phyloP scores from a whole-genome alignment of 441 rosid species.

The Sinapis alba region DNA sequence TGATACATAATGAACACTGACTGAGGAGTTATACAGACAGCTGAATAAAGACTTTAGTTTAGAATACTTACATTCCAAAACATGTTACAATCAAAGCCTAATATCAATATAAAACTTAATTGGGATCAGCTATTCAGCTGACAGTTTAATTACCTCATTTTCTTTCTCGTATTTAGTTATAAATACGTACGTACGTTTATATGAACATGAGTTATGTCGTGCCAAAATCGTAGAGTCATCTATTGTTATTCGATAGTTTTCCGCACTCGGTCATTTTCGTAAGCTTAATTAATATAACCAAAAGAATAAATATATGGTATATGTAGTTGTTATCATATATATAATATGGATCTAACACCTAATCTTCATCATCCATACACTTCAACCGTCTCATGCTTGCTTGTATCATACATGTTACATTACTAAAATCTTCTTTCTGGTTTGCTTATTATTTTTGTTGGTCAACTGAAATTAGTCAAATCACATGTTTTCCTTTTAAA shows the following conservation, averaged over 20 bases:
- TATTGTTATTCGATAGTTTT: slow-evolving; percentile 1
- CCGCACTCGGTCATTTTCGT: not conserved
- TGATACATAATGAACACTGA: not conserved
- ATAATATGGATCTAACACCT: not conserved
- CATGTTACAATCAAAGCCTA: slow-evolving; percentile 20
- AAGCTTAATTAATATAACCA: not conserved
- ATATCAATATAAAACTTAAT: not conserved
- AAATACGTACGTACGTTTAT: not conserved
- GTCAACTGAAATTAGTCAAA: not conserved
- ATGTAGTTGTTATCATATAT: not conserved
- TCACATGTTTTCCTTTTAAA: not conserved
- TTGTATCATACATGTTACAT: slow-evolving; percentile 5
- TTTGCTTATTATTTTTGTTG: not conserved
- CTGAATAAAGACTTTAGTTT: not conserved
- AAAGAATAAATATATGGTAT: not conserved
- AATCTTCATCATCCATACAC: slow-evolving; percentile 6
- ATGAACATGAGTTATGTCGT: not conserved
- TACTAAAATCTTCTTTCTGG: not conserved
- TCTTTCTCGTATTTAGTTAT: not conserved
- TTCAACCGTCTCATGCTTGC: not conserved
- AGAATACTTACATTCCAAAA: not conserved
- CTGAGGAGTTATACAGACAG: not conserved
- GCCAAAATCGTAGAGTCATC: slow-evolving; percentile 17
- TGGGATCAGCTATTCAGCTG: not conserved
- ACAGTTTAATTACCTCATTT: not conserved